Base-by-base conservation (phyloP, 306 rosid species). In the Lathyrus tuberosus region DNA sequence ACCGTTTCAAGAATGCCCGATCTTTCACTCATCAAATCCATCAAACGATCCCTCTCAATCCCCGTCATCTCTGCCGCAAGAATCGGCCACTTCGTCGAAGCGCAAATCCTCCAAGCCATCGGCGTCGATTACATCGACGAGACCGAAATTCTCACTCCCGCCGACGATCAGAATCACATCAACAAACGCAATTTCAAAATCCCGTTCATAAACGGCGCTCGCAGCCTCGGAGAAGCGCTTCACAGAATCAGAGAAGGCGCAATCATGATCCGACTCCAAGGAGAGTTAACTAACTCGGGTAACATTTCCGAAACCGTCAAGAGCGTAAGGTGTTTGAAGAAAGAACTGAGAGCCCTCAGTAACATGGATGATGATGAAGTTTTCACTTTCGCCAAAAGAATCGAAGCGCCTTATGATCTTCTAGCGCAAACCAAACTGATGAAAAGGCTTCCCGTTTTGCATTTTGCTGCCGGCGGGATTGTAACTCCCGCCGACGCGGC, bases 401-500 rank as follows among this genome's bases (percentile, higher is more conserved):
- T 89, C 14, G 82, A 79, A 7, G 96, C 88, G 8, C 96, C 97
- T 15, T 91, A 85, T 57, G 97, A 91, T 65, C 82, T 91, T 7
- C 88, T 87, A 13, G 86, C 72, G 30, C 86, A 87, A 61, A 78
- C 89, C 30, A 91, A 84, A 81, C 80, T 84, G 58, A 71, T 87
- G 88, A 82, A 88, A 2, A 53, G 91, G 76, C 86, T 89, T 4
- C 97, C 91, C 3, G 94, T 82, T 15, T 82, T 81, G 31, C 82
- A 85, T 14, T 91, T 87, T 35, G 94, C 94, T 12, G 80, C 87
- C 31, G 90, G 97, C 0, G 97, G 97, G 35, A 84, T 91, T 28
- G 88, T 79, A 57, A 89, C 97, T 18, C 94, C 97, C n/a, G 94
- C 97, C 0, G 94, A 91, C 49, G 96, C 82, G 20, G 93, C 91